Base-by-base conservation (phyloP, 2,329 filamentous ascomycete species). In the Penicillium sp. region DNA sequence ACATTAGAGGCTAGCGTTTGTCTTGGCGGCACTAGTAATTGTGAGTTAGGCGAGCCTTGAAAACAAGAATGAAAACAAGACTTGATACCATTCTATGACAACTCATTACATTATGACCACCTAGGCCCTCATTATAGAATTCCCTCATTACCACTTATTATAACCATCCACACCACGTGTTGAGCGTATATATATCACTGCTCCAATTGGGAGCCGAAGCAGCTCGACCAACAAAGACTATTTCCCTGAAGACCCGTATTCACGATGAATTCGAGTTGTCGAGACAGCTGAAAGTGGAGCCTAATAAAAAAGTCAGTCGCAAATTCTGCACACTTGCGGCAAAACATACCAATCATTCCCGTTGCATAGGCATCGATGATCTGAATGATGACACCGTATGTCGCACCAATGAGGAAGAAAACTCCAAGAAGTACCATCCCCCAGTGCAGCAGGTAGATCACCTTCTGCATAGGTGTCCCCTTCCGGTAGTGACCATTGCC, bases 371-470 rank as follows among this genome's bases (percentile, higher is more conserved):
- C 63, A 16, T 63, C 60, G 5, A 59, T 58, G 38, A 69, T 70
- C 37, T 58, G 51, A 22, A 59, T 20, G 13, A 67, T 43, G 24
- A 62, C 61, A 4, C 60, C 58, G 16, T 64, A 65, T 1, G 78
- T 80, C 1, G 77, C 79, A 7, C 74, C 78, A 29, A 78, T 66
- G 7, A 74, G 69, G 48, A 81, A 66, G 60, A 81, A 81, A 2
- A 75, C 29, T 0, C 76, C 78, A 4, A 80, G 61, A 0, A 73
- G 51, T 11, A 80, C 73, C 60, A 81, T 64, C 1, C 75, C 50
- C 20, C 70, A 67, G 58, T 80, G 76, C 4, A 77, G 63, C 50
- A 66, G 63, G 53, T 73, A 81, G 18, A 69, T 61, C 4, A 68
- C 51, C 64, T 76, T 75, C 62, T 78, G 70, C 56, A 54, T 42